Evolutionary conservation across 2,329 filamentous ascomycete genomes (phyloP), one percentile per base, ranked within the genome.

Genomic region (Harringtonia aguacate): DNA sequence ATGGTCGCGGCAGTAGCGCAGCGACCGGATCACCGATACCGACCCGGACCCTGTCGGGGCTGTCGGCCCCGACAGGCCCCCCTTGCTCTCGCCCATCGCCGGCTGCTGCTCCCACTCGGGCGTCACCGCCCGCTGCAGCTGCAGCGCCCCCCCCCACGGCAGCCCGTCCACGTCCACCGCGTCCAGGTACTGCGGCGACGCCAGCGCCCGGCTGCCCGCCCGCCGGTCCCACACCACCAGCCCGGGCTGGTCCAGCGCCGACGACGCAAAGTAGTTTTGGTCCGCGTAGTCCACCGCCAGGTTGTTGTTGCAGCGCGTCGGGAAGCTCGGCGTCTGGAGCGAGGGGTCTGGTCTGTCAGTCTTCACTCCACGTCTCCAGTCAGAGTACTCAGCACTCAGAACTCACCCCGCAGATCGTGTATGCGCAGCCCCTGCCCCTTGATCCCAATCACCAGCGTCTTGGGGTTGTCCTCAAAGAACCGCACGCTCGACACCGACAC

Each of bases 231-330:
- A 90, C 28, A 90, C 72, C 58, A 83, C 80, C 41, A 90, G 71
- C 8, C 79, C 78, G 1, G 85, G 81, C 40, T 86, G 80, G 46
- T 86, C 84, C 13, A 86, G 66, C 3, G 82, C 81, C 14, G 84
- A 86, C 1, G 86, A 89, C 2, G 86, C 80, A 63, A 92, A 90
- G 60, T 88, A 90, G 53, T 92, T 88, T 51, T 82, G 78, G 53
- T 94, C 84, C 20, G 79, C 69, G 48, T 84, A 85, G 63, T 92
- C 85, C 48, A 92, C 85, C 15, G 84, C 76, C 44, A 92, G 59
- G 50, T 83, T 83, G 53, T 83, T 83, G 58, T 79, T 81, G 54
- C 77, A 80, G 52, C 75, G 77, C 4, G 79, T 83, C 48, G 73
- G 73, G 50, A 80, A 81, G n/a, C 68, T 77, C 39, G 75, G 65